Percentiles rank a stretch among this genome's conserved stretches.
Conservation (phyloP, 345 rosid genomes). For the Hibiscus syriacus region DNA sequence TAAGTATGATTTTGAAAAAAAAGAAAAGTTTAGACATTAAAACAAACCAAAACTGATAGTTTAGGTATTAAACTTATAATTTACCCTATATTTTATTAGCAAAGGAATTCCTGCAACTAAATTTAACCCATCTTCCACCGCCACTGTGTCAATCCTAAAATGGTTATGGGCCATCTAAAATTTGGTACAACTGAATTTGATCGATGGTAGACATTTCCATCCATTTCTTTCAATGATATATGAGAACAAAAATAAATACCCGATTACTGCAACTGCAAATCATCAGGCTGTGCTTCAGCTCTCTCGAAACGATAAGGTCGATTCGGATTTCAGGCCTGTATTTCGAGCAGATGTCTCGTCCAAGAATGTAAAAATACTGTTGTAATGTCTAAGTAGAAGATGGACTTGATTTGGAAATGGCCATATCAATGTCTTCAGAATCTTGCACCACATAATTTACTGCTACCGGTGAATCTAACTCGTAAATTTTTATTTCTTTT, state of each 20-base stretch:
- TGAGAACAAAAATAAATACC: too few species aligned
- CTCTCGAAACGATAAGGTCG: too few species aligned
- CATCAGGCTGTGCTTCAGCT: too few species aligned
- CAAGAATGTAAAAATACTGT: too few species aligned
- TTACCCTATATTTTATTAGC: too few species aligned
- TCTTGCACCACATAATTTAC: not conserved
- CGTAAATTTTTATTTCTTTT: not conserved
- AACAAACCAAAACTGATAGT: too few species aligned
- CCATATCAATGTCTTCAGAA: not conserved
- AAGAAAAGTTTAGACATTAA: too few species aligned
- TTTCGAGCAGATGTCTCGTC: conserved; percentile 2
- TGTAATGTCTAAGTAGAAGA: not conserved
- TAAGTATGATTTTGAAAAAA: too few species aligned
- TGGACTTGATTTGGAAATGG: conserved; percentile 6
- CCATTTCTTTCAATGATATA: not conserved
- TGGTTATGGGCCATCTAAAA: not conserved
- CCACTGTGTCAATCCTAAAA: not conserved
- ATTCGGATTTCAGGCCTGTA: conserved; percentile 7
- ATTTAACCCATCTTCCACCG: not conserved
- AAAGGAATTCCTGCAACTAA: too few species aligned
- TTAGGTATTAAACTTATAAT: too few species aligned
- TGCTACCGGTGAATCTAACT: conserved; percentile 6
- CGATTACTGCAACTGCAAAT: not conserved
- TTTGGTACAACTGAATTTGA: too few species aligned
- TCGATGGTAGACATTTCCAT: too few species aligned